phyloP scores from a whole-genome alignment of 2,329 filamentous ascomycete species.

The Aschersonia sp. region DNA sequence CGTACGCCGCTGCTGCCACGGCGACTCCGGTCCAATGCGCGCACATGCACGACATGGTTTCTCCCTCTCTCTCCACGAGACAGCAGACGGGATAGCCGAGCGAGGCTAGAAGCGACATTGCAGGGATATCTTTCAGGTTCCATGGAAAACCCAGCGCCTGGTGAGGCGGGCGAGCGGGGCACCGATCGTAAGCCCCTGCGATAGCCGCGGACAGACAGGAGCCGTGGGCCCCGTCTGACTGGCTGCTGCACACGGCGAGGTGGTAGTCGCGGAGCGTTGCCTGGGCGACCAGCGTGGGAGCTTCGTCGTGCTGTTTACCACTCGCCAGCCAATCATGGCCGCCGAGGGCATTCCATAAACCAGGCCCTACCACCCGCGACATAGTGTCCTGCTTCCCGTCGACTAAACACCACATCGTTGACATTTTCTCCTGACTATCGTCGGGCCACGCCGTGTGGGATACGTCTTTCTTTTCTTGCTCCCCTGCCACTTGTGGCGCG shows the following conservation, averaged over 20 bases:
- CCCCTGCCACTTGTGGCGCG: no score
- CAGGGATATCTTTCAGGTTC: not conserved
- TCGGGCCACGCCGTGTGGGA: not conserved
- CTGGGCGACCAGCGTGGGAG: constrained; percentile 1
- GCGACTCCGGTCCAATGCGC: not conserved
- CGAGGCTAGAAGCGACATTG: not conserved
- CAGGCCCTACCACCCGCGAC: not conserved
- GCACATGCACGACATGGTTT: not conserved
- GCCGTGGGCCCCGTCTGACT: not conserved
- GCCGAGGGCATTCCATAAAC: constrained; percentile 6
- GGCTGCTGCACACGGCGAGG: not conserved
- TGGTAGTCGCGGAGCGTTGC: constrained; percentile 1
- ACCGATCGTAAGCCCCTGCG: no score
- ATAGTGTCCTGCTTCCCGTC: not conserved
- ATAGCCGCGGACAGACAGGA: not conserved
- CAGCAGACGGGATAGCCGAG: not conserved
- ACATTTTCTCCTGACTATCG: not conserved
- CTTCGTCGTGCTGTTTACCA: constrained; percentile 3
- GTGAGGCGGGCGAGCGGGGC: no score
- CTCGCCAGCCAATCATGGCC: constrained; percentile 4
- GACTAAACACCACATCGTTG: not conserved
- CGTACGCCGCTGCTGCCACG: not conserved
- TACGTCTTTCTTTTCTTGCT: not conserved
- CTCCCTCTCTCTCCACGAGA: no score
- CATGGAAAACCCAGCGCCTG: no score